phyloP scores from a whole-genome alignment of 2,329 filamentous ascomycete species.

The Aspergillus sp. region DNA sequence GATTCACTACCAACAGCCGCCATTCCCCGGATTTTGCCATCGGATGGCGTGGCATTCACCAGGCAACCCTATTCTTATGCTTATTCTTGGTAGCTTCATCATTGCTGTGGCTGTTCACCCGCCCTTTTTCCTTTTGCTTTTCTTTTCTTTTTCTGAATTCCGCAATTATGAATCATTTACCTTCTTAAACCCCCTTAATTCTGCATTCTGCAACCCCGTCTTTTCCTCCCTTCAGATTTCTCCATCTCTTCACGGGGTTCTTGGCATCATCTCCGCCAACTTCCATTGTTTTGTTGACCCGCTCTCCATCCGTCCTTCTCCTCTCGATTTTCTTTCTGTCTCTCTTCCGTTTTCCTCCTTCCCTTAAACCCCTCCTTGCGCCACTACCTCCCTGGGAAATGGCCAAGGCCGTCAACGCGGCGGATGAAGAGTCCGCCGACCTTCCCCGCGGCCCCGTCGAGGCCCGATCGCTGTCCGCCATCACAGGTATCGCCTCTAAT shows the following conservation, averaged over 20 bases:
- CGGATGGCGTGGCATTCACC: slow-evolving; percentile 10
- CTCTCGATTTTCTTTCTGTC: background rate
- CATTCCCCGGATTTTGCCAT: background rate
- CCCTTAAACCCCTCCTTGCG: background rate
- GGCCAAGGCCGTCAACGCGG: slow-evolving; percentile 24
- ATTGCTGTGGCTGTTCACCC: slow-evolving; percentile 3
- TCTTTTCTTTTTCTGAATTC: slow-evolving; percentile 6
- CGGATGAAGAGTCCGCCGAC: slow-evolving; percentile 26
- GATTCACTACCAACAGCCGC: slow-evolving; percentile 8
- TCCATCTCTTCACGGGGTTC: background rate
- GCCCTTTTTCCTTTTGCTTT: slow-evolving; percentile 10
- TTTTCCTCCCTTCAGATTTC: background rate
- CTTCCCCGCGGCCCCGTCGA: slow-evolving; percentile 55
- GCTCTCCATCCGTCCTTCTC: background rate
- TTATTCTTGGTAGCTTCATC: background rate
- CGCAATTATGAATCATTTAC: background rate
- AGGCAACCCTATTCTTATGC: slow-evolving; percentile 17
- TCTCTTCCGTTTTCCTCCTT: background rate
- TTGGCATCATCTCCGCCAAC: slow-evolving; percentile 10
- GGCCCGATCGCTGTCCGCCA: slow-evolving; percentile 76
- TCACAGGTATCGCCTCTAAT: slow-evolving; percentile 79
- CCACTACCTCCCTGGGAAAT: slow-evolving; percentile 11
- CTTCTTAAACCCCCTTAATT: slow-evolving; percentile 10
- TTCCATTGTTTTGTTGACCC: slow-evolving; percentile 4
- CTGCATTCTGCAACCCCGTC: background rate